Conservation (phyloP, 2,329 filamentous ascomycete species). For the Ophiosphaerella korrae region DNA sequence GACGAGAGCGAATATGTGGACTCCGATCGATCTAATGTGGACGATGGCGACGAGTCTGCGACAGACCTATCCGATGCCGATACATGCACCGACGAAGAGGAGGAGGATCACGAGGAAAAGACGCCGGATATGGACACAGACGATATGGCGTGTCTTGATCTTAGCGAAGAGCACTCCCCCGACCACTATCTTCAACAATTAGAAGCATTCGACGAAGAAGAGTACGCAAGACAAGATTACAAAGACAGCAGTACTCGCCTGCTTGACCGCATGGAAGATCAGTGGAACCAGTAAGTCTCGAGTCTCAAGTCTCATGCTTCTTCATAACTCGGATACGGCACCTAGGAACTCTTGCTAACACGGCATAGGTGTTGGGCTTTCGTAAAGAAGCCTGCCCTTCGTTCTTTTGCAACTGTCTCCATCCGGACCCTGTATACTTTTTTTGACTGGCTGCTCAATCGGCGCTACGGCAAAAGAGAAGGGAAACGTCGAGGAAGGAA, state of each 20-base stretch:
- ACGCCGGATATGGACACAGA: background rate
- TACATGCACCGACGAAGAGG: too few species aligned
- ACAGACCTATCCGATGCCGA: too few species aligned
- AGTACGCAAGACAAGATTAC: conserved; percentile 25
- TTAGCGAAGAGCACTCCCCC: conserved; percentile 15
- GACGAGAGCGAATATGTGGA: too few species aligned
- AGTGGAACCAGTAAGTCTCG: conserved; percentile 23
- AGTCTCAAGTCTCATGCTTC: too few species aligned
- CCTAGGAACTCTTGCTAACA: too few species aligned
- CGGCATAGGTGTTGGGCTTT: too few species aligned
- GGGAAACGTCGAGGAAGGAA: conserved; percentile 16
- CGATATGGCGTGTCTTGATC: conserved; percentile 8
- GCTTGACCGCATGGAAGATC: conserved; percentile 21
- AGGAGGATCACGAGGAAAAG: too few species aligned
- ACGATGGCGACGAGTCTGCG: too few species aligned
- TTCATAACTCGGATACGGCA: too few species aligned
- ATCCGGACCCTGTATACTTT: conserved; percentile 15
- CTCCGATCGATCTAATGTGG: too few species aligned
- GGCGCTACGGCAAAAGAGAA: conserved; percentile 9
- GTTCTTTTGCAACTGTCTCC: conserved; percentile 10
- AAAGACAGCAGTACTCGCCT: conserved; percentile 21
- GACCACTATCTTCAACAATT: conserved; percentile 22
- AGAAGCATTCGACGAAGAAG: conserved; percentile 15
- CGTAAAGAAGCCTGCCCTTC: background rate
- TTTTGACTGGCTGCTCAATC: conserved; percentile 19